Percentiles rank a stretch among this genome's conserved stretches.
Evolutionary conservation across 1,284 basidiomycete genomes (phyloP).

Genomic region (Ceratobasidium sp.): DNA sequence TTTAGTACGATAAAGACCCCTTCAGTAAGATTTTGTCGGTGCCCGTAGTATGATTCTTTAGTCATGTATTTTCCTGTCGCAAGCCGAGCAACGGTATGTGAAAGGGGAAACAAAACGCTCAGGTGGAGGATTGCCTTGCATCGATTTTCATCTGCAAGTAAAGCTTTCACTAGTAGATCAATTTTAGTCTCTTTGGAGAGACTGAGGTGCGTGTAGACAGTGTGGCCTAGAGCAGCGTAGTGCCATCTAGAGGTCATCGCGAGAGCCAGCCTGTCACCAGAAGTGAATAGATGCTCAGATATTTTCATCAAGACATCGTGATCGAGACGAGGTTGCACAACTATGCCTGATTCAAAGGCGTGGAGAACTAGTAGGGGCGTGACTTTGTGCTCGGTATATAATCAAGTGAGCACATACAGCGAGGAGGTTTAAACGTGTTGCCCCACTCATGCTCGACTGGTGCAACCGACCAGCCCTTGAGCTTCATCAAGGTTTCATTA

Average conservation of each 20-base stretch:
- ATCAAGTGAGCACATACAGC: too few species aligned
- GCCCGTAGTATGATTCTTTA: not conserved
- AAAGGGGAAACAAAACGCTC: not conserved
- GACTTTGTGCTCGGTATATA: too few species aligned
- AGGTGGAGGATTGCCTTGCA: not conserved
- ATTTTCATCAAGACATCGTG: not conserved
- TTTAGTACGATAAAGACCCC: conserved; percentile 2
- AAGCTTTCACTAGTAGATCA: not conserved
- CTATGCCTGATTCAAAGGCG: too few species aligned
- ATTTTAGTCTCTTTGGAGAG: not conserved
- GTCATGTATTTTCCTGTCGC: not conserved
- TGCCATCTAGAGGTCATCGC: conserved; percentile 4
- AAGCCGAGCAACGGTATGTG: not conserved
- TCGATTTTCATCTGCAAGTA: not conserved
- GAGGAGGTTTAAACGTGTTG: too few species aligned
- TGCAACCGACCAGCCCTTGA: too few species aligned
- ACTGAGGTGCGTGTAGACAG: not conserved
- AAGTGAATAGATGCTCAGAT: not conserved
- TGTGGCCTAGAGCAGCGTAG: not conserved
- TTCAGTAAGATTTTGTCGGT: not conserved
- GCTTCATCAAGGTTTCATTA: too few species aligned
- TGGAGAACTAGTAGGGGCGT: too few species aligned
- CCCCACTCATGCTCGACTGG: too few species aligned
- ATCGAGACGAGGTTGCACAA: not conserved
- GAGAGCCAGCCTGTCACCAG: not conserved